Percentiles rank a stretch among this genome's conserved stretches.
phyloP scores from a whole-genome alignment of 495 filamentous ascomycete species.

The Aspergillus conjunctus region DNA sequence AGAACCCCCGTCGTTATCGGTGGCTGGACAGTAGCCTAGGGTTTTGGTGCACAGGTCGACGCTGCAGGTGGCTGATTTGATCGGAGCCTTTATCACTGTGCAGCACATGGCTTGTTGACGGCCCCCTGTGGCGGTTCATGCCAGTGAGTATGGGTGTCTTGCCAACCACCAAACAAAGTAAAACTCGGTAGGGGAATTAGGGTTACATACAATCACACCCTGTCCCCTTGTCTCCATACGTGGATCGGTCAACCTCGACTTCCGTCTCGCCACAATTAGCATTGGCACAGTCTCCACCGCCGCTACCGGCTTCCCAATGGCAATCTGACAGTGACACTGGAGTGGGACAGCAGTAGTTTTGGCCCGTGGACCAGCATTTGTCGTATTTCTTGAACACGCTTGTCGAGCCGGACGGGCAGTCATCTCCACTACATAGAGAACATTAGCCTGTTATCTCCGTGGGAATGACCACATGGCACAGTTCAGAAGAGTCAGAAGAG shows the following conservation, averaged over 20 bases:
- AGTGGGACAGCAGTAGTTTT: background rate
- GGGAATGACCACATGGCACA: background rate
- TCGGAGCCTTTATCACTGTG: background rate
- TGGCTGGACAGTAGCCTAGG: background rate
- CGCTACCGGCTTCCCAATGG: slow-evolving; percentile 1
- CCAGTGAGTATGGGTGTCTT: background rate
- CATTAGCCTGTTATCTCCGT: background rate
- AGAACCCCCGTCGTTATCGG: background rate
- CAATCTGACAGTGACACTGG: background rate
- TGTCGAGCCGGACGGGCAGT: background rate
- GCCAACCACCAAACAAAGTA: background rate
- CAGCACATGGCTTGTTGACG: slow-evolving; percentile 4
- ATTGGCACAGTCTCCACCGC: background rate
- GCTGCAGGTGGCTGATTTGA: slow-evolving; percentile 4
- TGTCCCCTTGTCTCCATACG: slow-evolving; percentile 2
- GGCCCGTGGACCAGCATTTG: slow-evolving; percentile 2
- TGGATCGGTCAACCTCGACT: slow-evolving; percentile 4
- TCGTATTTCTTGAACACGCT: slow-evolving; percentile 5
- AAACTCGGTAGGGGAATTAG: background rate
- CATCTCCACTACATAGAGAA: background rate
- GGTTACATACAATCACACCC: background rate
- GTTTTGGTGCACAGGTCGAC: slow-evolving; percentile 1
- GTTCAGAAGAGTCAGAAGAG: background rate
- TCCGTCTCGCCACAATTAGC: slow-evolving; percentile 3
- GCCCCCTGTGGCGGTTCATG: background rate